Conservation (phyloP, 306 rosid species). For the Luffa aegyptiaca region DNA sequence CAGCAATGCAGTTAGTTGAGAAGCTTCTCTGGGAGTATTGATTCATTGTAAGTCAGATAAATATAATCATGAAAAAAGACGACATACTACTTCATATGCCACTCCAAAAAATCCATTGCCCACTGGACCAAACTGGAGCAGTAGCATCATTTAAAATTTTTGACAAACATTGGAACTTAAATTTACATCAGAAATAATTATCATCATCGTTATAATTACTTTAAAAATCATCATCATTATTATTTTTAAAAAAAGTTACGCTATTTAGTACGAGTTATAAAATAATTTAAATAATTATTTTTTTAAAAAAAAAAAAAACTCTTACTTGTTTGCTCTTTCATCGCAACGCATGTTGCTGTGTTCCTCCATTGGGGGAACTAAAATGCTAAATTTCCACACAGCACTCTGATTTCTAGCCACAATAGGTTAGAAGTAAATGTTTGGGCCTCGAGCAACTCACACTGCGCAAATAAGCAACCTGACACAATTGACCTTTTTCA, state of each 20-base stretch:
- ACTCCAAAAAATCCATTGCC: not conserved
- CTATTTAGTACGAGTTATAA: not conserved
- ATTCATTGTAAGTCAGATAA: not conserved
- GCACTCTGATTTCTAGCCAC: not conserved
- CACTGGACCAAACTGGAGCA: not conserved
- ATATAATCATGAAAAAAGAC: not conserved
- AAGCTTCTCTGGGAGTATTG: slow-evolving; percentile 33
- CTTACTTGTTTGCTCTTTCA: not conserved
- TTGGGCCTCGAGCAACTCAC: not conserved
- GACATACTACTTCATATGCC: not conserved
- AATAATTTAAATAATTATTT: not conserved
- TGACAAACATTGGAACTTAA: not conserved
- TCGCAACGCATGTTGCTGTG: not conserved
- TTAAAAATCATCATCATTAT: not conserved
- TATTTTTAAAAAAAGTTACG: not conserved
- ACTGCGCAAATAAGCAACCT: not conserved
- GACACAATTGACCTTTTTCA: not conserved
- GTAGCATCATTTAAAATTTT: not conserved
- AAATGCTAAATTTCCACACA: not conserved
- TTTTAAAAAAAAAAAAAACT: not conserved
- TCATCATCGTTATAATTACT: not conserved
- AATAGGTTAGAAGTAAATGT: not conserved
- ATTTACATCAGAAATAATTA: not conserved
- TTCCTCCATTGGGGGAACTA: not conserved
- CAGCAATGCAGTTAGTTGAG: slow-evolving; percentile 49